These are phyloP conservation scores for Psilocybe sp. DNA, from an alignment of 768 basidiomycete species.

Conservation along the genomic window DNA sequence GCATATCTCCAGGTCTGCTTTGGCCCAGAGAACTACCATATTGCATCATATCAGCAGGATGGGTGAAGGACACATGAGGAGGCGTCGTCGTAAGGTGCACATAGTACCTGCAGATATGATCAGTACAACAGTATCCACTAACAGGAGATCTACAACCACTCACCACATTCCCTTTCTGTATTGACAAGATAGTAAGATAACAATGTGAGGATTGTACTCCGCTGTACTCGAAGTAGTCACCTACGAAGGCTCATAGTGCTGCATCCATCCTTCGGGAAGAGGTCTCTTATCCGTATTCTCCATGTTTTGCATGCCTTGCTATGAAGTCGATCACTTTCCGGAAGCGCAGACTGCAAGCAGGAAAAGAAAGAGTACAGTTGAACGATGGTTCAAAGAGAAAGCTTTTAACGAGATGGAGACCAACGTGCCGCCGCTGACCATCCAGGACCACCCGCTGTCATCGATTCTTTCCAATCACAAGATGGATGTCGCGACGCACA, in stretches of 20 bases:
- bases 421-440: not conserved
- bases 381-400: no score
- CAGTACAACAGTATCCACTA: no score
- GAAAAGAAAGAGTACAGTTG: no score
- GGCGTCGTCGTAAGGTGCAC: constrained; percentile 26
- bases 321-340: no score
- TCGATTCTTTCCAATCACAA: not conserved
- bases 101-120: constrained; percentile 25
- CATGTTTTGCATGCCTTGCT: not conserved
- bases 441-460: no score
- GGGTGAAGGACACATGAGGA: constrained; percentile 30
- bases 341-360: no score
- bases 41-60: constrained; percentile 22
- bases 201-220: not conserved
- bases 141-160: not conserved
- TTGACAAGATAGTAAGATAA: not conserved
- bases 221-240: constrained; percentile 6
- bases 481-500: not conserved
- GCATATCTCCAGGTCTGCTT: constrained; percentile 1
- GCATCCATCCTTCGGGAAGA: constrained; percentile 29
- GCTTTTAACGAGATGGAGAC: no score
- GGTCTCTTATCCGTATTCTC: constrained; percentile 15
- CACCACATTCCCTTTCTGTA: constrained; percentile 20
- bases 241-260: constrained; percentile 30
- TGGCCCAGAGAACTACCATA: constrained; percentile 1